A percentile compares a stretch with the other conserved stretches of the same genome.
These are phyloP conservation scores for Thymus mandschuricus DNA, from an alignment of 257 asterid species.

Conservation along the genomic window DNA sequence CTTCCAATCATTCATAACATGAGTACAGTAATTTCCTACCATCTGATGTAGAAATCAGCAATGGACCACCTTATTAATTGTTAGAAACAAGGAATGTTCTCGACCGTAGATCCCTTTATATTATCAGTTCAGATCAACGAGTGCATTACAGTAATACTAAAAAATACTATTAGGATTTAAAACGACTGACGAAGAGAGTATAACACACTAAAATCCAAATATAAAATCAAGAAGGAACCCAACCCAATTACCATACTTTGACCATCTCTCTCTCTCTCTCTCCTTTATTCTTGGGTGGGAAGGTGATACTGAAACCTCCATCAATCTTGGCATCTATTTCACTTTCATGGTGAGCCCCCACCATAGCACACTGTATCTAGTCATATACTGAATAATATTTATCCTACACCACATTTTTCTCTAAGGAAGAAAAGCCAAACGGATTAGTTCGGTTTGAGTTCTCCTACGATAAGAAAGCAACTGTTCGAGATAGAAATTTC, in stretches of 20 bases:
- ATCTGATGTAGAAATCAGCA: not conserved
- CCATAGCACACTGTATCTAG: constrained; percentile 34
- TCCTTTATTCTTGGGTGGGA: constrained; percentile 16
- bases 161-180: no score
- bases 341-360: constrained; percentile 40
- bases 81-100: no score
- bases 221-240: not conserved
- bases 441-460: constrained; percentile 9
- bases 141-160: no score
- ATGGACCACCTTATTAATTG: constrained; percentile 6
- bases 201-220: not conserved
- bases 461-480: constrained; percentile 20
- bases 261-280: not conserved
- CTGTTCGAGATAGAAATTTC: constrained; percentile 17
- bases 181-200: no score
- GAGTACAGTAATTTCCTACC: no score
- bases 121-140: no score
- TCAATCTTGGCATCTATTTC: constrained; percentile 27
- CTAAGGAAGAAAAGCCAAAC: not conserved
- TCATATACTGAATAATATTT: not conserved
- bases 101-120: no score
- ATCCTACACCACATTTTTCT: constrained; percentile 12
- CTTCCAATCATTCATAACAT: constrained; percentile 30
- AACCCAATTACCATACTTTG: constrained; percentile 1
- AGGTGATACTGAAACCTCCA: constrained; percentile 32